Evolutionary conservation across 176 grass and related monocot genomes (phyloP), one percentile per base, ranked within the genome.

Genomic region (Elaeis guineensis): DNA sequence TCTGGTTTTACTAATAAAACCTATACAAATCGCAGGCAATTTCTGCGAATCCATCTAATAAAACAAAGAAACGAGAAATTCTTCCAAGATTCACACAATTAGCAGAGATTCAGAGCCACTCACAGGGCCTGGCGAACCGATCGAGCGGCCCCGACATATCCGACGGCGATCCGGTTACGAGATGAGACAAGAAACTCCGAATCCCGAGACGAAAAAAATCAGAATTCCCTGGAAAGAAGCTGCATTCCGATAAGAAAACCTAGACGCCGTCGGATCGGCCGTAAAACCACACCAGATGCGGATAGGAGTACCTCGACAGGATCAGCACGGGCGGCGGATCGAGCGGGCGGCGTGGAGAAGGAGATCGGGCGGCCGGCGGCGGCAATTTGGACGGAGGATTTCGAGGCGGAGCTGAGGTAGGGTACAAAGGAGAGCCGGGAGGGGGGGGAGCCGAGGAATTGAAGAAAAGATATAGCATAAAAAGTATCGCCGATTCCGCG

Each of bases 171-270:
- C 58, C 21, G 29, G 3, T 4, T 17, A 8, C 14, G 58, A 25
- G 25, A 35, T 44, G 35, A 12, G 35, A 44, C 11, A 44, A 14
- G 9, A 44, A 12, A 44, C 35, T 44, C 9, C 35, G 6, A 44
- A 17, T n/a, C 26, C 7, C 58, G 26, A 61, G 16, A 28, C 8
- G 26, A 17, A 18, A 5, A 44, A 44, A 44, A 32, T 17, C 5
- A 15, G 25, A 30, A 69, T 64, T 84, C 69, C 75, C 83, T 79
- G 51, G 76, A 64, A 82, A 56, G 32, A 77, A 75, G 58, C 89
- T 69, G 59, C 89, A 94, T 89, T 94, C 74, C 50, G 17, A 60
- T 94, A 62, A 89, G 84, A 85, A 94, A 85, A 80, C 71, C 78
- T 77, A 78, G 17, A 63, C 14, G 15, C 17, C 17, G 20, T 51